Conservation (phyloP, 2,329 filamentous ascomycete species). For the Paraconiothyrium sp. region DNA sequence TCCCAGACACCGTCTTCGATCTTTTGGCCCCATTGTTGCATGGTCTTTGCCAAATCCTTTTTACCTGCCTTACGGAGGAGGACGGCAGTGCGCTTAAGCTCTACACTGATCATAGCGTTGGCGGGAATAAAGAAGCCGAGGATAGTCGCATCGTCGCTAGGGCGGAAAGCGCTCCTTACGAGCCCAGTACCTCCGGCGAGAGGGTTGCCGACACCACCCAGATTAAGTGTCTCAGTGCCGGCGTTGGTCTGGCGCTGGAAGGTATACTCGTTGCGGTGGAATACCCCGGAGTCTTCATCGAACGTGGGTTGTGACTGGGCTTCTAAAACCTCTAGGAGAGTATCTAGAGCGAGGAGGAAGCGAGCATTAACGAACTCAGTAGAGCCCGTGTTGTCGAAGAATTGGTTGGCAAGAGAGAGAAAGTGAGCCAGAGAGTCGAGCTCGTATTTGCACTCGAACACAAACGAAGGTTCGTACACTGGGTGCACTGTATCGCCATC, state of each 20-base stretch:
- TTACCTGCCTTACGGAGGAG: slow-evolving; percentile 72
- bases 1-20: slow-evolving; percentile 84
- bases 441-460: slow-evolving; percentile 99
- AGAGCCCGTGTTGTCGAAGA: slow-evolving; percentile 80
- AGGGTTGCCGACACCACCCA: slow-evolving; percentile 89
- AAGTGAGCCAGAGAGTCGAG: slow-evolving; percentile 95
- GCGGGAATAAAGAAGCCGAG: slow-evolving; percentile 94
- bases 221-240: slow-evolving; percentile 88
- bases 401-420: slow-evolving; percentile 84
- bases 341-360: slow-evolving; percentile 82
- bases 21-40: slow-evolving; percentile 66
- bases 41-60: slow-evolving; percentile 56
- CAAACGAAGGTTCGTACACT: slow-evolving; percentile 80
- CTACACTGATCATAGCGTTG: slow-evolving; percentile 95
- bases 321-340: slow-evolving; percentile 76
- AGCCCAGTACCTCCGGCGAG: slow-evolving; percentile 85
- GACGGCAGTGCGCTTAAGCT: slow-evolving; percentile 77
- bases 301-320: slow-evolving; percentile 87
- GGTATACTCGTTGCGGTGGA: slow-evolving; percentile 79
- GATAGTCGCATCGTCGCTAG: slow-evolving; percentile 94
- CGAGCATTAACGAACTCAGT: slow-evolving; percentile 79
- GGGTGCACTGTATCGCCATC: slow-evolving; percentile 88
- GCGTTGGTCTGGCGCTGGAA: slow-evolving; percentile 82
- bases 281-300: slow-evolving; percentile 70
- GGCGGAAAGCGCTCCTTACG: slow-evolving; percentile 89